Evolutionary conservation across 441 rosid species (phyloP).

Genomic region (California macrophylla): DNA sequence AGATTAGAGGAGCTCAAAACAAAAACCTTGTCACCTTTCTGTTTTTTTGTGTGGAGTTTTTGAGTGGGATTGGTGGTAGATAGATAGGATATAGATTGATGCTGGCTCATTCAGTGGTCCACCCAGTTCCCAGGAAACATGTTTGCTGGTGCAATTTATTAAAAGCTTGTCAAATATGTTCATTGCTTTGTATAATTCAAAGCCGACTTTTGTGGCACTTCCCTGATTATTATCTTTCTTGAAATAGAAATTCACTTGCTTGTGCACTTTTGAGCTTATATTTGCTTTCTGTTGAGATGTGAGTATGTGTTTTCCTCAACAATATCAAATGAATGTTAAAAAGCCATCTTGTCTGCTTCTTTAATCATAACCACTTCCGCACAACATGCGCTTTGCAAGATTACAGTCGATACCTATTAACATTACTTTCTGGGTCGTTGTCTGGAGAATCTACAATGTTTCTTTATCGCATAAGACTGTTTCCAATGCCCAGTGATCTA

Average conservation of each 20-base stretch:
- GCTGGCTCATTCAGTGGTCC: background rate
- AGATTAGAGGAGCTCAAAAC: background rate
- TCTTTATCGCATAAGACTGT: no score
- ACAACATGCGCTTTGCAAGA: background rate
- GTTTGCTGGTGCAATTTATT: background rate
- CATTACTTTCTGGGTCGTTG: background rate
- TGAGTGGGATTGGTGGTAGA: background rate
- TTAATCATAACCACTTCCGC: background rate
- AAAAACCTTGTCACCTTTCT: background rate
- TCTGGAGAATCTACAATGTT: no score
- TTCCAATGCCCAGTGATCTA: no score
- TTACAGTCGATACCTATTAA: background rate
- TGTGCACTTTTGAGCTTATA: background rate
- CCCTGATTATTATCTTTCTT: background rate
- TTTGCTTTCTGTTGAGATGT: background rate
- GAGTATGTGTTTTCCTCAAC: background rate
- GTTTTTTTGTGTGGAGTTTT: background rate
- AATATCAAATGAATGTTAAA: background rate
- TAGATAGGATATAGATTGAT: background rate
- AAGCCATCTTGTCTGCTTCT: background rate
- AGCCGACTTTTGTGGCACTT: background rate
- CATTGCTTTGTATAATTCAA: background rate
- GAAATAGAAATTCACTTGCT: background rate
- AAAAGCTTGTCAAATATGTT: background rate
- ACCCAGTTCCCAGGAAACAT: background rate